A percentile compares a stretch with the other conserved stretches of the same genome.
phyloP scores from a whole-genome alignment of 352 stramenopile genomes.

The Phytophthora tentaculata region DNA sequence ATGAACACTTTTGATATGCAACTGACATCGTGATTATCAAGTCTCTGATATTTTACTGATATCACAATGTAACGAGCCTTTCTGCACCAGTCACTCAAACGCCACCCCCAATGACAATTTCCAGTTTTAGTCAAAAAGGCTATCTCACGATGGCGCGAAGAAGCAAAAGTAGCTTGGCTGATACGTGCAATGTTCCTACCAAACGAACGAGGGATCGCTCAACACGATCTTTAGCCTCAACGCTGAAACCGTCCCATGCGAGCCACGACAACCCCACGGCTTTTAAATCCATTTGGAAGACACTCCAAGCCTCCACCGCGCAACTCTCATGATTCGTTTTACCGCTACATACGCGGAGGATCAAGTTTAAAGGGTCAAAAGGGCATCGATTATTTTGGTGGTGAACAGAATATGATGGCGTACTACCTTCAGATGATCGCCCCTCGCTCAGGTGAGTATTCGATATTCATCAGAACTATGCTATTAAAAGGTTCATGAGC shows the following conservation, averaged over 20 bases:
- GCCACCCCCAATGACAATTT: background rate
- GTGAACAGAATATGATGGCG: background rate
- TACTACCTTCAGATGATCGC: background rate
- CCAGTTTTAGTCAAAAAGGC: background rate
- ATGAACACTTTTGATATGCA: background rate
- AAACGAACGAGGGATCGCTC: background rate
- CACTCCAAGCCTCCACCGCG: background rate
- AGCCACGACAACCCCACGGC: background rate
- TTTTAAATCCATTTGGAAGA: background rate
- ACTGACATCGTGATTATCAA: background rate
- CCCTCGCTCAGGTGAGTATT: background rate
- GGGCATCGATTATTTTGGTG: background rate
- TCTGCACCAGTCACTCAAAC: background rate
- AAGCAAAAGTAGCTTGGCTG: conserved; percentile 5
- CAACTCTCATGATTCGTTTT: background rate
- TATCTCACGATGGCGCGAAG: background rate
- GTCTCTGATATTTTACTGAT: background rate
- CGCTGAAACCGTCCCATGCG: background rate
- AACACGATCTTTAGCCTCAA: background rate
- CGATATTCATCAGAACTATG: background rate
- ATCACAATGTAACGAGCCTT: background rate
- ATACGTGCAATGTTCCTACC: background rate
- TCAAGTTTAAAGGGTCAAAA: background rate
- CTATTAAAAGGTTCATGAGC: background rate
- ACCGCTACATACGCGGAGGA: background rate